phyloP scores from a whole-genome alignment of 2,329 filamentous ascomycete species.

The Rutstroemia sp. region DNA sequence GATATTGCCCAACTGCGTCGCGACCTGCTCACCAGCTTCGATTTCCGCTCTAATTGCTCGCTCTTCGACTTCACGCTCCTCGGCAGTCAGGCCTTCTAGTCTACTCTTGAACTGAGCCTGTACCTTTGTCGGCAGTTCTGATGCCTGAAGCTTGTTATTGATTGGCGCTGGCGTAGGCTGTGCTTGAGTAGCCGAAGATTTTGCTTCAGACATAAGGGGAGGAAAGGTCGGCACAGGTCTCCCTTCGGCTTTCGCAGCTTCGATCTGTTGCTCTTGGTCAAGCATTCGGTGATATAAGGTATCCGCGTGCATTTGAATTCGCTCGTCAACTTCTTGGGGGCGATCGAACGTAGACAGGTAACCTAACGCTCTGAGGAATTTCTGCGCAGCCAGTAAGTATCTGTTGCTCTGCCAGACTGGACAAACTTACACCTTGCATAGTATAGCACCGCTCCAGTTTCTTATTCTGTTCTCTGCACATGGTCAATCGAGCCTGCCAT shows the following conservation, averaged over 20 bases:
- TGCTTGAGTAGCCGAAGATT: conserved; percentile 5
- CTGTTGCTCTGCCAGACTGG: not conserved
- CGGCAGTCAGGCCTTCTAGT: conserved; percentile 49
- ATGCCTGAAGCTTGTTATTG: conserved; percentile 15
- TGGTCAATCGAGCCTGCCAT: conserved; percentile 60
- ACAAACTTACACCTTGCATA: conserved; percentile 65
- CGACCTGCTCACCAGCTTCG: conserved; percentile 52
- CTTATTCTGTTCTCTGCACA: conserved; percentile 73
- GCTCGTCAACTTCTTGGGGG: conserved; percentile 64
- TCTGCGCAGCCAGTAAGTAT: conserved; percentile 36
- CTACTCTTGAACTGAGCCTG: conserved; percentile 46
- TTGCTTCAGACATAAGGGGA: conserved; percentile 38
- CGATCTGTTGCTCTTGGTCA: conserved; percentile 68
- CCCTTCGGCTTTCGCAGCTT: conserved; percentile 58
- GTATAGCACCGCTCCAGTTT: conserved; percentile 81
- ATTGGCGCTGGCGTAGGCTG: conserved; percentile 11
- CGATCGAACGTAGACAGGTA: conserved; percentile 67
- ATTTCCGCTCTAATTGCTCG: conserved; percentile 56
- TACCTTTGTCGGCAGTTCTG: conserved; percentile 38
- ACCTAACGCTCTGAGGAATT: conserved; percentile 84
- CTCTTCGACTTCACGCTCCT: conserved; percentile 55
- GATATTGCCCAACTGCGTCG: conserved; percentile 45
- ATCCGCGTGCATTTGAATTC: conserved; percentile 94
- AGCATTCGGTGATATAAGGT: conserved; percentile 82
- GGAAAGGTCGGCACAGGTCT: conserved; percentile 52